Percentiles rank a stretch among this genome's conserved stretches.
Evolutionary conservation across 345 rosid genomes (phyloP).

Genomic region (Crucihimalaya himalaica): DNA sequence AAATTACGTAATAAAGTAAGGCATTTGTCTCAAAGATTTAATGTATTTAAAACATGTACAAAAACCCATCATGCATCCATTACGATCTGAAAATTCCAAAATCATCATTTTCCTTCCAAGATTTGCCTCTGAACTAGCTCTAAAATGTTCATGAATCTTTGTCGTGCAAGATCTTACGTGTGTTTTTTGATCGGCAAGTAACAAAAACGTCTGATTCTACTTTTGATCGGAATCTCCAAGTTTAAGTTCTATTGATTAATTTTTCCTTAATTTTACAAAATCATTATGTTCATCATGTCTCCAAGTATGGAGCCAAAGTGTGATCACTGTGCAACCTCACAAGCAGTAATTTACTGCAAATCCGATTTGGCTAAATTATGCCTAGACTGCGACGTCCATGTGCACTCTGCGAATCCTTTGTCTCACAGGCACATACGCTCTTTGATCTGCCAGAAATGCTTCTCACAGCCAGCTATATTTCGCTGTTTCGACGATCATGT

Average conservation of each 20-base stretch:
- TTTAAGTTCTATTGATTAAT: no score
- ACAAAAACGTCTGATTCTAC: neutral
- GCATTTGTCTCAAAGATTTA: neutral
- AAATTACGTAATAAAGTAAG: neutral
- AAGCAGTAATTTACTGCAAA: conserved; percentile 68
- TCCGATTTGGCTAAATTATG: conserved; percentile 73
- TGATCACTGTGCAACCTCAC: conserved; percentile 53
- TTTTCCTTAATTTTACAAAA: neutral
- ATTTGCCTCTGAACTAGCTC: neutral
- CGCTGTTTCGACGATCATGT: conserved; percentile 59
- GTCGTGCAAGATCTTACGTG: conserved; percentile 14
- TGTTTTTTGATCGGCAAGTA: neutral
- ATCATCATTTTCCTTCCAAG: neutral
- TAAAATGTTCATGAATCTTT: conserved; percentile 7
- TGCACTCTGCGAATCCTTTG: conserved; percentile 71
- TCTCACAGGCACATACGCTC: conserved; percentile 66
- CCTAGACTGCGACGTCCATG: conserved; percentile 58
- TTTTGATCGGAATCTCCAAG: neutral
- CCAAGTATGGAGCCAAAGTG: conserved; percentile 50
- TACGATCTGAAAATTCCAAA: neutral
- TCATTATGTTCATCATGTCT: conserved; percentile 18
- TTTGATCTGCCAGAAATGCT: conserved; percentile 64
- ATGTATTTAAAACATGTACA: neutral
- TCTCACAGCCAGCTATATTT: conserved; percentile 50
- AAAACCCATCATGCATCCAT: neutral